phyloP scores from a whole-genome alignment of 78 protist species.

The Cavenderia fasciculata region DNA sequence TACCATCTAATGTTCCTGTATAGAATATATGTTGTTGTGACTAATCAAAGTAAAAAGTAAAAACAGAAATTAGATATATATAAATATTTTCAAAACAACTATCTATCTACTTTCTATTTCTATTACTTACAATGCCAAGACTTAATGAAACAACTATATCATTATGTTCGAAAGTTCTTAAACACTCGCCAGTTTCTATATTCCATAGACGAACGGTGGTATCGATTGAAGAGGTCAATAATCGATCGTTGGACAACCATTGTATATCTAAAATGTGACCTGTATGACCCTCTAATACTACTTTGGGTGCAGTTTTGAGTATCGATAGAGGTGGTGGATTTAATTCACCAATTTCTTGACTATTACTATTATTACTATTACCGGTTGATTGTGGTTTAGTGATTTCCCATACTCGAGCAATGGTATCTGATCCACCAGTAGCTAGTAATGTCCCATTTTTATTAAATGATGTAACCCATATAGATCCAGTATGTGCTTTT shows the following conservation, averaged over 20 bases:
- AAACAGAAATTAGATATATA: too few species aligned
- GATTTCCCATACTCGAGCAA: constrained; percentile 27
- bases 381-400: neutral
- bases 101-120: too few species aligned
- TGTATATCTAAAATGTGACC: constrained; percentile 59
- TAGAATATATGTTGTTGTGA: constrained; percentile 14
- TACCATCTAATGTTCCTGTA: constrained; percentile 58
- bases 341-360: neutral
- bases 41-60: neutral
- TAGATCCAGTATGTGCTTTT: constrained; percentile 33
- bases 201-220: constrained; percentile 52
- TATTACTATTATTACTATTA: neutral
- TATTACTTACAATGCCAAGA: constrained; percentile 16
- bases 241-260: constrained; percentile 16
- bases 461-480: constrained; percentile 30
- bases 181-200: constrained; percentile 3
- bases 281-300: constrained; percentile 30
- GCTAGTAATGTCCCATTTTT: constrained; percentile 9
- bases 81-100: neutral
- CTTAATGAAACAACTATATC: constrained; percentile 75
- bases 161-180: constrained; percentile 69
- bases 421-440: constrained; percentile 60
- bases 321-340: constrained; percentile 1
- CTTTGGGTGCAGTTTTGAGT: neutral
- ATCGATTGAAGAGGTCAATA: constrained; percentile 36